A percentile compares a stretch with the other conserved stretches of the same genome.
phyloP scores from a whole-genome alignment of 1,139 yeast genomes.

The Suhomyces panamericanus region DNA sequence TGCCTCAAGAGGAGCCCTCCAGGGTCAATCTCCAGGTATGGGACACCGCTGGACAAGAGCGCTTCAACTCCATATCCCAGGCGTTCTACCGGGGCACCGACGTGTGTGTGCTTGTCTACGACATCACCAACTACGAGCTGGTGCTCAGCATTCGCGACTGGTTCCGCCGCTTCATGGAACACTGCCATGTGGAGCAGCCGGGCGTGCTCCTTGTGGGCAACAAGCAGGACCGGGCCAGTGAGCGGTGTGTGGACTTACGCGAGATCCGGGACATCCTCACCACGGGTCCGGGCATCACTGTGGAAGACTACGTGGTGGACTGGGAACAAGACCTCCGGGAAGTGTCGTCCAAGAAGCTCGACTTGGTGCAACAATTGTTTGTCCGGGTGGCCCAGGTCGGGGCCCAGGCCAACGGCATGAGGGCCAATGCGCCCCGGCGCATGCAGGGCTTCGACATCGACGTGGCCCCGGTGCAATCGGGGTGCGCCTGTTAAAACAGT shows the following conservation, averaged over 20 bases:
- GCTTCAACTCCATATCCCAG: slow-evolving; percentile 59
- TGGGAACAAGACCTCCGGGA: slow-evolving; percentile 47
- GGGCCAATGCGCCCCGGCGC: slow-evolving; percentile 15
- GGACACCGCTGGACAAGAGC: slow-evolving; percentile 71
- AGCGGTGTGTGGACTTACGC: slow-evolving; percentile 42
- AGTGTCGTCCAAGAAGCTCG: slow-evolving; percentile 42
- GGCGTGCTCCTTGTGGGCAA: slow-evolving; percentile 58
- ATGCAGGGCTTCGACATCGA: slow-evolving; percentile 46
- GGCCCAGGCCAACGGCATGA: slow-evolving; percentile 20
- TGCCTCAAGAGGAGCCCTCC: background rate
- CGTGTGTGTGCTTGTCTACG: slow-evolving; percentile 57
- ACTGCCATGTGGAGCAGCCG: slow-evolving; percentile 52
- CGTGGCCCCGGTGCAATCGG: slow-evolving; percentile 12
- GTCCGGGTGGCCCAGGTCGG: slow-evolving; percentile 47
- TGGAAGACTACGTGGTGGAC: slow-evolving; percentile 39
- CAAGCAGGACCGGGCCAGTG: slow-evolving; percentile 44
- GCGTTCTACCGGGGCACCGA: slow-evolving; percentile 65
- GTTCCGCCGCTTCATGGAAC: slow-evolving; percentile 51
- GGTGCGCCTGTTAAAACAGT: slow-evolving; percentile 25
- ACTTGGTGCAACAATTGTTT: slow-evolving; percentile 42
- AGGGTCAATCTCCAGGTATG: slow-evolving; percentile 53
- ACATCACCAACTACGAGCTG: slow-evolving; percentile 55
- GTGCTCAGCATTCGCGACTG: slow-evolving; percentile 53
- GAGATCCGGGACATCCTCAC: slow-evolving; percentile 45
- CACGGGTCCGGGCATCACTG: slow-evolving; percentile 23